Conservation (phyloP, 257 asterid species). For the Anisodus acutangulus region DNA sequence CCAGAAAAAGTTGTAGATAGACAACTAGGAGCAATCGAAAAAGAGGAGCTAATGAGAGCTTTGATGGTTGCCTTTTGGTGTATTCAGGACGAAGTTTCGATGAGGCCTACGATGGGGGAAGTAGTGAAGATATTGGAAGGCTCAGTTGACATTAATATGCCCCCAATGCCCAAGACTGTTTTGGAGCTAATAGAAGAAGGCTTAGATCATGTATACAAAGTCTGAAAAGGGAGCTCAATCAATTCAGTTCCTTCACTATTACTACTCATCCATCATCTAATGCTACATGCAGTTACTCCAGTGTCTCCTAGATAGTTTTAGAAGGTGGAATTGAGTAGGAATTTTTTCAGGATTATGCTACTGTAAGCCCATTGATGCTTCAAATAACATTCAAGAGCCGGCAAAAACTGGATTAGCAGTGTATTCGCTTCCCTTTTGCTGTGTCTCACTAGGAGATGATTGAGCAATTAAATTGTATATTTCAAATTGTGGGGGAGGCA, state of each 20-base stretch:
- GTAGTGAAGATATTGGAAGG: constrained; percentile 91
- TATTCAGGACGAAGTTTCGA: constrained; percentile 75
- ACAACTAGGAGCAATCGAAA: constrained; percentile 64
- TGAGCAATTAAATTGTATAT: not conserved
- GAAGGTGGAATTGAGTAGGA: not conserved
- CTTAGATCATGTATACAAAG: constrained; percentile 68
- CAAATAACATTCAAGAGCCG: not conserved
- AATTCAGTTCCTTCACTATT: constrained; percentile 65
- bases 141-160: constrained; percentile 60
- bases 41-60: constrained; percentile 66
- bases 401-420: not conserved
- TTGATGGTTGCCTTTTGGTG: constrained; percentile 84
- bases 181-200: constrained; percentile 87
- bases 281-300: constrained; percentile 84
- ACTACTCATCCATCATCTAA: constrained; percentile 69
- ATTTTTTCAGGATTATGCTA: constrained; percentile 19
- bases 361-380: constrained; percentile 1
- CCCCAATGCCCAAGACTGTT: constrained; percentile 87
- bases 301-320: constrained; percentile 77
- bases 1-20: constrained; percentile 62
- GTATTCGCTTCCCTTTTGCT: not conserved
- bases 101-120: constrained; percentile 90
- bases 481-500: not conserved
- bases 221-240: constrained; percentile 78
- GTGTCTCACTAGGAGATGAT: not conserved